These are phyloP conservation scores for Micractinium sp. DNA, from an alignment of 139 green algal genomes.

Conservation along the genomic window DNA sequence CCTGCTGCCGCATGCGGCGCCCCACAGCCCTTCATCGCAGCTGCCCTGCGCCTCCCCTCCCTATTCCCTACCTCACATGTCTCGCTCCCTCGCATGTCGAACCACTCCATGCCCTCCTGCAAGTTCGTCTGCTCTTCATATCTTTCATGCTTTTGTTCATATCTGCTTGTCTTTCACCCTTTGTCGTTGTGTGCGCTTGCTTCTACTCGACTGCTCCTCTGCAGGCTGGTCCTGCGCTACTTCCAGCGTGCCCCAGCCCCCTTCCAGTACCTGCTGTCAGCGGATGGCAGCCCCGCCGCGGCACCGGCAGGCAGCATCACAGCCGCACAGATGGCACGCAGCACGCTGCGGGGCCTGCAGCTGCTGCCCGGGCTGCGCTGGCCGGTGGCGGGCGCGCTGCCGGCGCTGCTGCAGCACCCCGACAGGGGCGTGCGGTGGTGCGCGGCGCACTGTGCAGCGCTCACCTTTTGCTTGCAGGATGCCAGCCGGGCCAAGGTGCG, in stretches of 20 bases:
- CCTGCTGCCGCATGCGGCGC: no score
- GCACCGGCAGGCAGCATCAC: no score
- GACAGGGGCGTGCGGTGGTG: constrained; percentile 63
- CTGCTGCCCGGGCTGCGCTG: constrained; percentile 57
- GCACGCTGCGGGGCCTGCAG: constrained; percentile 61
- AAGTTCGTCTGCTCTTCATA: no score
- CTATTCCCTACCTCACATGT: no score
- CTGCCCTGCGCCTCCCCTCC: background rate
- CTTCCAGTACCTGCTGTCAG: constrained; percentile 35
- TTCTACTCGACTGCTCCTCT: background rate
- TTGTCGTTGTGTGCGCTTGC: no score
- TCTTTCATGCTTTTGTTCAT: no score
- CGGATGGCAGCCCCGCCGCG: background rate
- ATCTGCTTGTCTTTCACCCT: no score
- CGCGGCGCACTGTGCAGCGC: constrained; percentile 45
- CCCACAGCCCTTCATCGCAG: background rate
- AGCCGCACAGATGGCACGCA: constrained; percentile 49
- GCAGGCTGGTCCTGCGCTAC: constrained; percentile 56
- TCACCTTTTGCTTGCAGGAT: constrained; percentile 59
- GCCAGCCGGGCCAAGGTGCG: constrained; percentile 18
- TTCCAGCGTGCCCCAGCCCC: constrained; percentile 38
- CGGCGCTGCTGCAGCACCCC: constrained; percentile 59
- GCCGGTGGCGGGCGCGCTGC: constrained; percentile 31
- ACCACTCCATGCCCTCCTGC: background rate
- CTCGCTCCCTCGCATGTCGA: no score